phyloP scores from a whole-genome alignment of 1,284 basidiomycete species.

The Trametes versicolor region DNA sequence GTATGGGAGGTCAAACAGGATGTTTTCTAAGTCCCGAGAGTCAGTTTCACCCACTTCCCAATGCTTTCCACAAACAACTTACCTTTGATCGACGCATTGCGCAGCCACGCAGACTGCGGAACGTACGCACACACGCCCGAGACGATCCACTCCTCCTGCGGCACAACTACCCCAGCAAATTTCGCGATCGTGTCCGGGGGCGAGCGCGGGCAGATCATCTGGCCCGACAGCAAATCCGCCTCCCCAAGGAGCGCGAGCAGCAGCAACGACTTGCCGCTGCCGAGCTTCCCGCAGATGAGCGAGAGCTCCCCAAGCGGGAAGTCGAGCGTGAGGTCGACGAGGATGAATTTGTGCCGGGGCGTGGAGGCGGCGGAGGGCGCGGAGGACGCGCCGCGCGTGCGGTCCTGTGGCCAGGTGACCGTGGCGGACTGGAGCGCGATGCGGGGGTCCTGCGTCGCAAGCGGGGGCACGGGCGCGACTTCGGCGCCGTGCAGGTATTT shows the following conservation, averaged over 20 bases:
- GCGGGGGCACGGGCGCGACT: conserved; percentile 66
- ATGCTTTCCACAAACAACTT: conserved; percentile 2
- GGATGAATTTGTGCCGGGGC: conserved; percentile 80
- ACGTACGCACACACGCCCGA: conserved; percentile 88
- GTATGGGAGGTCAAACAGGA: conserved; percentile 88
- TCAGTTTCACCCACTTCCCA: not conserved
- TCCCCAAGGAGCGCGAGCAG: conserved; percentile 90
- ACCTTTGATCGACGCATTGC: conserved; percentile 93
- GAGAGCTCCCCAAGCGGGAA: conserved; percentile 85
- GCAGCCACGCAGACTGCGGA: conserved; percentile 90
- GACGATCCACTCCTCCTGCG: conserved; percentile 79
- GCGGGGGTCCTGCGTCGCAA: conserved; percentile 62
- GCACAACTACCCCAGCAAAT: conserved; percentile 53
- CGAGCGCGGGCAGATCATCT: conserved; percentile 84
- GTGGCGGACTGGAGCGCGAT: conserved; percentile 87
- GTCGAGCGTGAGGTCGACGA: conserved; percentile 81
- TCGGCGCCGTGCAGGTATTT: conserved; percentile 85
- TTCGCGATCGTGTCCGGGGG: conserved; percentile 81
- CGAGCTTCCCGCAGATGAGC: conserved; percentile 85
- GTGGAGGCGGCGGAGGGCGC: conserved; percentile 72
- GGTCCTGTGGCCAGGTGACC: conserved; percentile 89
- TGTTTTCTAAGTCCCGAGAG: conserved; percentile 73
- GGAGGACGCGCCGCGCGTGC: conserved; percentile 54
- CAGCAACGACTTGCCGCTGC: conserved; percentile 86
- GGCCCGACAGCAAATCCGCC: conserved; percentile 85